Percentiles rank a stretch among this genome's conserved stretches.
phyloP scores from a whole-genome alignment of 192 early-diverging fungal genomes.

The Backusella circina region DNA sequence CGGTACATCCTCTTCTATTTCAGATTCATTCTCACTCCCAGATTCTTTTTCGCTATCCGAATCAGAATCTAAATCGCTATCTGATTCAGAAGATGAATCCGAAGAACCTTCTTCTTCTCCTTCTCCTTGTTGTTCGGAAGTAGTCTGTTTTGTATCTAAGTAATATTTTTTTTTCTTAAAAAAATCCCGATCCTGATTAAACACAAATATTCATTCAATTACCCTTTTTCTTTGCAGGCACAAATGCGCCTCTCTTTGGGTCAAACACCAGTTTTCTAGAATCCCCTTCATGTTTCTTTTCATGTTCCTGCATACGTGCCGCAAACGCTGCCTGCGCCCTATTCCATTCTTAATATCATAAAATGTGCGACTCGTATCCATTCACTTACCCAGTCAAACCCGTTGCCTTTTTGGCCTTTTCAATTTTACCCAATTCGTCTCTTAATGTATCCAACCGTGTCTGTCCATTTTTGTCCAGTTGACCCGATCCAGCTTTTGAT shows the following conservation, averaged over 20 bases:
- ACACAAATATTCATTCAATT: not conserved
- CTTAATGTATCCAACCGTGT: constrained; percentile 41
- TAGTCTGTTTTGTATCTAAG: not conserved
- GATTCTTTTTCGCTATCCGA: not conserved
- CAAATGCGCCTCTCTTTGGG: constrained; percentile 29
- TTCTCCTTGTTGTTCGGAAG: constrained; percentile 1
- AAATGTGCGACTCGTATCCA: not conserved
- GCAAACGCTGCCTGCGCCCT: constrained; percentile 21
- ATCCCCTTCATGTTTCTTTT: constrained; percentile 7
- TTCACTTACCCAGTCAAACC: constrained; percentile 15
- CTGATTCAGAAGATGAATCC: not conserved
- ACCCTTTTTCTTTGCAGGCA: constrained; percentile 25
- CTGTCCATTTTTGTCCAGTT: constrained; percentile 44
- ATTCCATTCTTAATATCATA: not conserved
- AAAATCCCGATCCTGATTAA: not conserved
- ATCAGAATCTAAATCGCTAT: constrained; percentile 12
- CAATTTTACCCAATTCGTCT: constrained; percentile 51
- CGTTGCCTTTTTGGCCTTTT: constrained; percentile 51
- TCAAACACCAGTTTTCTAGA: constrained; percentile 33
- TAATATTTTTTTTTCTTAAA: not conserved
- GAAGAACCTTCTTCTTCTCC: not conserved
- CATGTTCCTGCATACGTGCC: constrained; percentile 11
- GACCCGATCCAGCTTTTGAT: constrained; percentile 24
- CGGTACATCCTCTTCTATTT: constrained; percentile 3
- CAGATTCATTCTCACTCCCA: not conserved